Conservation (phyloP, 2,329 filamentous ascomycete genomes). For the Penicillium sp. region DNA sequence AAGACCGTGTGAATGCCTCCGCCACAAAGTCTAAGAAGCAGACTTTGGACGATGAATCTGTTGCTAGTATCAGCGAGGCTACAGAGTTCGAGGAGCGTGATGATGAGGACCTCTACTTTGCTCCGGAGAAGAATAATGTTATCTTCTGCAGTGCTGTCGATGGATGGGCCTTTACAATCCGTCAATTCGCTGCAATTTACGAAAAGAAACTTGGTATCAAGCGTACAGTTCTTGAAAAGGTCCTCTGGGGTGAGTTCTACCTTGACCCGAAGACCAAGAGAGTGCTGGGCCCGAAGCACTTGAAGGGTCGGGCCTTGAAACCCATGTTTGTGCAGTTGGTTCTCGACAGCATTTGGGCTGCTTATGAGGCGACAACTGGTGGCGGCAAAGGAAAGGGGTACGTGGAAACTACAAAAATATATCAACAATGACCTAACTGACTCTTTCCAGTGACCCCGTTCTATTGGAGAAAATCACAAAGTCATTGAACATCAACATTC, state of each 20-base stretch:
- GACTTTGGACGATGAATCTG: conserved; percentile 46
- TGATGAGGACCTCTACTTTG: conserved; percentile 97
- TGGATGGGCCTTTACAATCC: conserved; percentile 97
- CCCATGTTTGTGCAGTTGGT: conserved; percentile 98
- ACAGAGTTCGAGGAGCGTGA: conserved; percentile 81
- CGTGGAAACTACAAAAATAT: conserved; percentile 33
- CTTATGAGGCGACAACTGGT: conserved; percentile 86
- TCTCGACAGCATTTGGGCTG: conserved; percentile 92
- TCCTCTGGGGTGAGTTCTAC: conserved; percentile 96
- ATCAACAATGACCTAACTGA: conserved; percentile 28
- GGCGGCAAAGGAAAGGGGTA: conserved; percentile 79
- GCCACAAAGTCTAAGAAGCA: conserved; percentile 51
- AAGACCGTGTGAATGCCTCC: conserved; percentile 75
- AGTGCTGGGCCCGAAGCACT: conserved; percentile 83
- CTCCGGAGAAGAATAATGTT: conserved; percentile 97
- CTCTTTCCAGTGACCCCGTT: conserved; percentile 62
- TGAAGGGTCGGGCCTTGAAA: conserved; percentile 88
- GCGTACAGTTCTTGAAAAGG: conserved; percentile 80
- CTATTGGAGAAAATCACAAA: conserved; percentile 94
- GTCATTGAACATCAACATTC: conserved; percentile 78
- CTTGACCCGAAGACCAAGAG: conserved; percentile 96
- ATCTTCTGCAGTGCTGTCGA: conserved; percentile 98
- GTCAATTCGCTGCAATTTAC: conserved; percentile 89
- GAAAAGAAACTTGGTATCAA: conserved; percentile 98
- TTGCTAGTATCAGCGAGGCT: conserved; percentile 50